Evolutionary conservation across 805 yeast species (phyloP), one percentile per base, ranked within the genome.

Genomic region (Saccharomycopsis malanga): DNA sequence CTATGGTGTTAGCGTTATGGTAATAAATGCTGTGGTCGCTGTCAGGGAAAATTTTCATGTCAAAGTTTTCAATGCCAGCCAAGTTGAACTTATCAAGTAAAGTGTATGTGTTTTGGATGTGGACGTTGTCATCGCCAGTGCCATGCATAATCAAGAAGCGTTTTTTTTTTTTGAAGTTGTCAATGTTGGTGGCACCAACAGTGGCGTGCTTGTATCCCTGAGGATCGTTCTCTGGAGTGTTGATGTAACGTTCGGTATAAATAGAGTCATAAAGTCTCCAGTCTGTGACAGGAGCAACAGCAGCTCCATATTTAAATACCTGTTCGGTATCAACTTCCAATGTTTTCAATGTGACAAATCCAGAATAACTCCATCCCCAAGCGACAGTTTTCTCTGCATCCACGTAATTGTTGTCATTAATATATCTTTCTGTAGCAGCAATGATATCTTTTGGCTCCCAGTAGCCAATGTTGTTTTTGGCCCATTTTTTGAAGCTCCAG

Each of bases 321-420:
- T 76, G 67, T 15, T 87, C 87, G 2, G 70, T 72, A 63, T 93
- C 98, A 20, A 72, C 71, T 64, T 93, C 98, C 40, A 93, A 67
- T 0, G 95, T 83, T 65, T 89, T 93, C 56, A 93, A 72, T 0
- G 98, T 88, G 72, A 87, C 74, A 61, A 78, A 93, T 0, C 98
- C 98, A 41, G 98, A 98, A 61, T 91, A 93, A 20, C 95, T 85
- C 98, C 98, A 93, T 6, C 98, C 98, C 91, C 97, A 93, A 46
- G 91, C 77, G 0, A 95, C 94, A 10, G 87, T 79, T 51, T 77
- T 74, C 3, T 72, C 67, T 21, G 68, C 63, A 60, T 89, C 85
- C 36, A 93, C 83, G 58, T 82, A 91, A 0, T 45, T 49, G 23
- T 61, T 48, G 22, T 69, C 60, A 1, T 62, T 63, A 4, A 83